Conservation (phyloP, 306 rosid genomes). For the Carpinus fangiana region DNA sequence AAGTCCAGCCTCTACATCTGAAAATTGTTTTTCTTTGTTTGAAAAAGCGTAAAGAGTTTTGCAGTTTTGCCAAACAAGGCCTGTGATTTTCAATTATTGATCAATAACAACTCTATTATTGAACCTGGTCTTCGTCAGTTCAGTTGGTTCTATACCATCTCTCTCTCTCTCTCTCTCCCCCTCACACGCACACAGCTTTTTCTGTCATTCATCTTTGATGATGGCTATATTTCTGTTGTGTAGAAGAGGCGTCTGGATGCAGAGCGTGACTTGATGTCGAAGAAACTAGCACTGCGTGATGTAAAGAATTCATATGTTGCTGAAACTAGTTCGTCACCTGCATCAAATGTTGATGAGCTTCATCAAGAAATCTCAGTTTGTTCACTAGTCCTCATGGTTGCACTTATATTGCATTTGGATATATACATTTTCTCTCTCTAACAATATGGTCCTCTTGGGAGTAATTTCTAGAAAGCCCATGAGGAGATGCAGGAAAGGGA, state of each 20-base stretch:
- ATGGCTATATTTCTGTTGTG: slow-evolving; percentile 9
- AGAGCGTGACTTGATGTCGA: slow-evolving; percentile 40
- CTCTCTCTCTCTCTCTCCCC: background rate
- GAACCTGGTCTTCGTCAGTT: background rate
- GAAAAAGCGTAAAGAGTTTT: too few relatives aligned
- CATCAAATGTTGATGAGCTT: slow-evolving; percentile 70
- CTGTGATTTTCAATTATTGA: too few relatives aligned
- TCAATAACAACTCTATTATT: background rate
- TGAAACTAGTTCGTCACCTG: slow-evolving; percentile 49
- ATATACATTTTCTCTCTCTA: slow-evolving; percentile 4
- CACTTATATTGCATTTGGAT: background rate
- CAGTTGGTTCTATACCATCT: background rate
- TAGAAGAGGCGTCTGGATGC: slow-evolving; percentile 56
- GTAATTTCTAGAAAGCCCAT: slow-evolving; percentile 49
- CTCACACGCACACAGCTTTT: background rate
- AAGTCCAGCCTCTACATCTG: too few relatives aligned
- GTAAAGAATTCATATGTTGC: slow-evolving; percentile 41
- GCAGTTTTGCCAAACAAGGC: too few relatives aligned
- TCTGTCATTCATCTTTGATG: background rate
- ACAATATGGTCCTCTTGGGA: slow-evolving; percentile 22
- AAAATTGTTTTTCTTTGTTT: too few relatives aligned
- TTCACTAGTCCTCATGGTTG: slow-evolving; percentile 21
- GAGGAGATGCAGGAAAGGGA: slow-evolving; percentile 47
- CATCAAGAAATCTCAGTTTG: slow-evolving; percentile 72
- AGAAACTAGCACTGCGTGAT: slow-evolving; percentile 56